Conservation (phyloP, 2,329 filamentous ascomycete genomes). For the Claviceps arundinis region DNA sequence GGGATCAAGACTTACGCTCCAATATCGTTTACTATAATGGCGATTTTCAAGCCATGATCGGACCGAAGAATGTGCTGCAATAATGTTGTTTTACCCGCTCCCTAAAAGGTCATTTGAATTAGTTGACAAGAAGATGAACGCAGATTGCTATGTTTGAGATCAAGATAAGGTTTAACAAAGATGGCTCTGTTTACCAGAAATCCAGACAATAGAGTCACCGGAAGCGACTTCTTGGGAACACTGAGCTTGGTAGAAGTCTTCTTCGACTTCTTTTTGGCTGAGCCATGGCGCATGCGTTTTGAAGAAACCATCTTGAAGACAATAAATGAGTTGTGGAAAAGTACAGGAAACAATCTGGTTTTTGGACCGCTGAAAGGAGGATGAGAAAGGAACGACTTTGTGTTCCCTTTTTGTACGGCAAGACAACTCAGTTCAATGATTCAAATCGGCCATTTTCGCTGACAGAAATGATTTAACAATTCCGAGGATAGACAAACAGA, state of each 20-base stretch:
- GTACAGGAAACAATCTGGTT: no score
- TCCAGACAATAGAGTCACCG: slow-evolving; percentile 22
- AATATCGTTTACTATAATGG: slow-evolving; percentile 64
- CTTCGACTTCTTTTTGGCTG: slow-evolving; percentile 1
- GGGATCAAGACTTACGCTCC: slow-evolving; percentile 31
- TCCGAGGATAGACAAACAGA: not conserved
- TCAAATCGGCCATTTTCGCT: not conserved
- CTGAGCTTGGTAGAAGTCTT: slow-evolving; percentile 1
- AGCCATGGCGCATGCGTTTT: not conserved
- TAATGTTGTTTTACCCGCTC: slow-evolving; percentile 58
- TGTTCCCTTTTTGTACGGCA: not conserved
- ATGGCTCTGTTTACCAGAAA: slow-evolving; percentile 15
- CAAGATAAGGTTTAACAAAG: no score
- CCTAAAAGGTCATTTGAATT: slow-evolving; percentile 23
- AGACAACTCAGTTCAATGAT: not conserved
- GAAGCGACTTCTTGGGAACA: slow-evolving; percentile 13
- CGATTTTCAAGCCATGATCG: slow-evolving; percentile 54
- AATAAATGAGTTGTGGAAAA: no score
- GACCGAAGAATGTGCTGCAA: slow-evolving; percentile 55
- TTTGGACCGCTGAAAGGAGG: no score
- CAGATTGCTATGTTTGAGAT: no score
- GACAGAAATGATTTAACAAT: not conserved
- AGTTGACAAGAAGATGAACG: no score
- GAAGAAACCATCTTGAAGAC: not conserved
- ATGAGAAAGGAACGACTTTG: no score